These are phyloP conservation scores for Cynanchum wilfordii DNA, from an alignment of 257 asterid species.

Conservation along the genomic window DNA sequence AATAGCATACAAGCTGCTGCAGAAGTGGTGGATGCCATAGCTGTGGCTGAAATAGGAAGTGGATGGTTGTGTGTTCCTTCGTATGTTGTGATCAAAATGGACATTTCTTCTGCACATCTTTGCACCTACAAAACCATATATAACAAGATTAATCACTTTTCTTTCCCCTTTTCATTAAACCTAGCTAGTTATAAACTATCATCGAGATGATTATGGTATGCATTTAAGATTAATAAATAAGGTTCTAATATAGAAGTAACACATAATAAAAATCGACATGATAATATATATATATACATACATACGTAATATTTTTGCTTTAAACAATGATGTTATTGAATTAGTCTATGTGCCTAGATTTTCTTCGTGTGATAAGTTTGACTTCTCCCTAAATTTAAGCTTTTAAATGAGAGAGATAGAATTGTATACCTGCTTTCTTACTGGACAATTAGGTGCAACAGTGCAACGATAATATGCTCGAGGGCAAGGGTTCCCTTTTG, in stretches of 20 bases:
- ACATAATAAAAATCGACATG: no score
- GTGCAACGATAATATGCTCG: constrained; percentile 96
- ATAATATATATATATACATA: no score
- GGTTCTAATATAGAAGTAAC: no score
- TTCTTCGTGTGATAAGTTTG: no score
- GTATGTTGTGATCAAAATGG: constrained; percentile 76
- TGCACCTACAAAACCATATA: constrained; percentile 45
- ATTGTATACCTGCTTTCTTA: constrained; percentile 64
- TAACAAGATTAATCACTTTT: not conserved
- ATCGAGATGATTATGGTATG: no score
- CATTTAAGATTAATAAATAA: no score
- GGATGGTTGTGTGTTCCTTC: constrained; percentile 94
- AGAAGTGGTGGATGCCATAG: constrained; percentile 94
- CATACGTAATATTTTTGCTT: no score
- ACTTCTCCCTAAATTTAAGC: no score
- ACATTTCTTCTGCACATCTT: constrained; percentile 80
- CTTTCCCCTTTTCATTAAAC: no score
- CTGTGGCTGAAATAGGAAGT: constrained; percentile 76
- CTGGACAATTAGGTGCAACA: constrained; percentile 83
- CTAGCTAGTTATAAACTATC: no score
- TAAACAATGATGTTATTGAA: no score
- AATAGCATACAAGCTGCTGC: constrained; percentile 85
- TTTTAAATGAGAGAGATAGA: not conserved
- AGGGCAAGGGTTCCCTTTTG: constrained; percentile 98
- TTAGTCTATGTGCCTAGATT: no score